Evolutionary conservation across 352 stramenopile species (phyloP).

Genomic region (Globisporangium iwayamae): DNA sequence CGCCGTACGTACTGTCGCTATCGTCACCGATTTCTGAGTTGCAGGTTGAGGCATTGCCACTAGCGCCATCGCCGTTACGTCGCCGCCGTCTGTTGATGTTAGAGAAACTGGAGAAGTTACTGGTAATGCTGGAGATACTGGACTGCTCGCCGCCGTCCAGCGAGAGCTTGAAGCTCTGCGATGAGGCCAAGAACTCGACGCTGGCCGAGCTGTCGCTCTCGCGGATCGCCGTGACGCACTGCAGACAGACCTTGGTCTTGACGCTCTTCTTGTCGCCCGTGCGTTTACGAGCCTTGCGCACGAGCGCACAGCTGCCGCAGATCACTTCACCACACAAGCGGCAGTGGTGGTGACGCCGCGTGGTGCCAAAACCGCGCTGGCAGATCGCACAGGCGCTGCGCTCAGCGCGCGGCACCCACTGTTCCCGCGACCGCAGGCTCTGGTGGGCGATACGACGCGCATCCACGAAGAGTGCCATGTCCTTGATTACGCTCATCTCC

Average conservation of each 20-base stretch:
- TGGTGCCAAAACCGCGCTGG: slow-evolving; percentile 51
- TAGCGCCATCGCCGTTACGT: neutral
- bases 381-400: slow-evolving; percentile 52
- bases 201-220: slow-evolving; percentile 16
- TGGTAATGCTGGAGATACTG: neutral
- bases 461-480: slow-evolving; percentile 57
- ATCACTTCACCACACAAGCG: slow-evolving; percentile 76
- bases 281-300: slow-evolving; percentile 41
- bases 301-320: slow-evolving; percentile 61
- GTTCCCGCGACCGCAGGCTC: slow-evolving; percentile 40
- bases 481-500: slow-evolving; percentile 51
- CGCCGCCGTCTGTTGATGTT: neutral
- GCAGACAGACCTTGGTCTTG: slow-evolving; percentile 60
- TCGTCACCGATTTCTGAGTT: slow-evolving; percentile 14
- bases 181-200: neutral
- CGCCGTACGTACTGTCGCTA: neutral
- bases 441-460: slow-evolving; percentile 58
- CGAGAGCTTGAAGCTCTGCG: slow-evolving; percentile 1
- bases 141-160: neutral
- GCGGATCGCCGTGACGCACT: slow-evolving; percentile 52
- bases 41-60: neutral
- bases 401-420: slow-evolving; percentile 51
- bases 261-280: slow-evolving; percentile 27
- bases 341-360: slow-evolving; percentile 68
- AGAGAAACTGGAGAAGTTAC: slow-evolving; percentile 1